These are phyloP conservation scores for Fusarium sp. DNA, from an alignment of 2,329 filamentous ascomycete genomes.

Conservation along the genomic window DNA sequence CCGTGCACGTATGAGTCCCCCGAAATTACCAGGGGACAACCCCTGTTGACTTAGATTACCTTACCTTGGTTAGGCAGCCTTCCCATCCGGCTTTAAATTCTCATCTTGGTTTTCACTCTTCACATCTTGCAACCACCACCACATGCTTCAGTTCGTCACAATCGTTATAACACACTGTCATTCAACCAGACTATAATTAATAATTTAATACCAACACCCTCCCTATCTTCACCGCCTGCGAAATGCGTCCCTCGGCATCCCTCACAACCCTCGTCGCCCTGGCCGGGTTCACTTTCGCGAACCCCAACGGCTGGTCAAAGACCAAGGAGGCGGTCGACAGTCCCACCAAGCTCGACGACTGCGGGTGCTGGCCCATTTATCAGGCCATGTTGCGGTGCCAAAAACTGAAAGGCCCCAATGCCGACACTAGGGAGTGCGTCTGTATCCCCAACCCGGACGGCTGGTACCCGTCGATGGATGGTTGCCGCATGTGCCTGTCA, in stretches of 20 bases:
- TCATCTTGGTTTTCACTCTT: neutral
- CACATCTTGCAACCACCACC: neutral
- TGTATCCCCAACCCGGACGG: constrained; percentile 33
- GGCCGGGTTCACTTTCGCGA: constrained; percentile 12
- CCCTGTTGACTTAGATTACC: neutral
- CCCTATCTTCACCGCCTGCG: neutral
- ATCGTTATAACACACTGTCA: neutral
- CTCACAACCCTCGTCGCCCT: constrained; percentile 15
- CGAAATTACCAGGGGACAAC: neutral
- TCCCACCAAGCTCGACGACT: constrained; percentile 35
- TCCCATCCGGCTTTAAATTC: neutral
- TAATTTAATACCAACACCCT: neutral
- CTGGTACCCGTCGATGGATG: constrained; percentile 36
- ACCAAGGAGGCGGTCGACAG: constrained; percentile 28
- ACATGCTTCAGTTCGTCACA: neutral
- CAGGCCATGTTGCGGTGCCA: constrained; percentile 32
- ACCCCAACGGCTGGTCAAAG: constrained; percentile 33
- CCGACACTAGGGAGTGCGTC: constrained; percentile 21
- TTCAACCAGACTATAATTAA: neutral
- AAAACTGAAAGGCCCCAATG: constrained; percentile 25
- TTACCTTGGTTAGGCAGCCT: neutral
- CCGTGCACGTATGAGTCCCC: too few species aligned
- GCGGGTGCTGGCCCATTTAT: constrained; percentile 37
- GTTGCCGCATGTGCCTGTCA: constrained; percentile 31
- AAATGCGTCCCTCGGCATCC: constrained; percentile 11